Conservation (phyloP, 202 grass and related monocot genomes). For the Hordeum pubiflorum region DNA sequence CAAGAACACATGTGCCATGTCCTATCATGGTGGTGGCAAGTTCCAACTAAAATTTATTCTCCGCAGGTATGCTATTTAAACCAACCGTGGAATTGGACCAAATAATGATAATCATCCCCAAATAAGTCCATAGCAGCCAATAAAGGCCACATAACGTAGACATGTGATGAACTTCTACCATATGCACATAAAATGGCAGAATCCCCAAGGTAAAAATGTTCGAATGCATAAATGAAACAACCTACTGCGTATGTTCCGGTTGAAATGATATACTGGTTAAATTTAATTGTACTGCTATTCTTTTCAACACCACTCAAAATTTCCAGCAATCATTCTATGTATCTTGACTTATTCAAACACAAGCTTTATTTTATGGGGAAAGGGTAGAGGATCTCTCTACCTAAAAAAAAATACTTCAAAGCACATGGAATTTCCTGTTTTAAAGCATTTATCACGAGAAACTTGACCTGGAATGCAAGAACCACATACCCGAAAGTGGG, state of each 20-base stretch:
- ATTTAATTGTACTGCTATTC: not conserved
- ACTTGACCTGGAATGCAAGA: not conserved
- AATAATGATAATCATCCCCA: not conserved
- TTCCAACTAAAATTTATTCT: constrained; percentile 11
- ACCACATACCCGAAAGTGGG: not conserved
- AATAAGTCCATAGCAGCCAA: not conserved
- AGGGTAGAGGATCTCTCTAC: not conserved
- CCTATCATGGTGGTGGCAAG: not conserved
- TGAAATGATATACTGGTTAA: not conserved
- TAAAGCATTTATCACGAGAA: not conserved
- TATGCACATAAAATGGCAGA: not conserved
- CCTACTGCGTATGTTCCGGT: not conserved
- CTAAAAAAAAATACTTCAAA: not conserved
- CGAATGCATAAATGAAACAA: not conserved
- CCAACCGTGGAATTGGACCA: not conserved
- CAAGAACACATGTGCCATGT: not conserved
- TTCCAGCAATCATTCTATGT: not conserved
- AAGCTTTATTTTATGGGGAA: not conserved
- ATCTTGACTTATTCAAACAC: not conserved
- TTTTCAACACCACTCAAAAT: not conserved
- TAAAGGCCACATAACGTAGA: not conserved
- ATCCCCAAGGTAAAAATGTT: not conserved
- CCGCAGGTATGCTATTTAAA: not conserved
- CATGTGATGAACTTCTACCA: not conserved
- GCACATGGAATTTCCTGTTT: not conserved